Conservation (phyloP, 495 filamentous ascomycete species). For the Immersiella caudata region DNA sequence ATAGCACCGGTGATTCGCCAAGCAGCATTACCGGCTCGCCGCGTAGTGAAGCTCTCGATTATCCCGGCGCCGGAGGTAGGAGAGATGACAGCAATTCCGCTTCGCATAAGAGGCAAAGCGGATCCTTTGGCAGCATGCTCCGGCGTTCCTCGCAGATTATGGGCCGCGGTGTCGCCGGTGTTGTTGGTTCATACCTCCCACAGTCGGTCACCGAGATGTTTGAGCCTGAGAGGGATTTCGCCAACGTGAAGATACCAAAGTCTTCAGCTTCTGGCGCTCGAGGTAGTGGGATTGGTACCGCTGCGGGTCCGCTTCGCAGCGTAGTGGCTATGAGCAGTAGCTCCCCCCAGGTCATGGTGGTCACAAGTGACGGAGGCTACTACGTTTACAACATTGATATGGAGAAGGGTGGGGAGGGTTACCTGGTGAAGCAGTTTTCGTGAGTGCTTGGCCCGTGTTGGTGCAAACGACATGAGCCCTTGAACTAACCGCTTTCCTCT, state of each 20-base stretch:
- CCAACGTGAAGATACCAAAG: constrained; percentile 92
- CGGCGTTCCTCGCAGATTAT: constrained; percentile 96
- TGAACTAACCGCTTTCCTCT: constrained; percentile 18
- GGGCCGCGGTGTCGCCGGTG: constrained; percentile 84
- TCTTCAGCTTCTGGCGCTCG: constrained; percentile 38
- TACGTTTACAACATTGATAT: constrained; percentile 95
- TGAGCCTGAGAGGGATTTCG: constrained; percentile 94
- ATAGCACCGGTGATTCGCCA: constrained; percentile 51
- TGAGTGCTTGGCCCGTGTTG: constrained; percentile 46
- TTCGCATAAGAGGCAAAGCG: constrained; percentile 53
- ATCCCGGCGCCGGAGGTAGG: constrained; percentile 33
- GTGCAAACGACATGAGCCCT: neutral
- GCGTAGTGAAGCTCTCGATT: constrained; percentile 44
- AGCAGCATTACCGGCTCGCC: constrained; percentile 48
- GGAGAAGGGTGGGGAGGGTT: constrained; percentile 93
- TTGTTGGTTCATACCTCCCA: constrained; percentile 88
- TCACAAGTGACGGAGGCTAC: constrained; percentile 92
- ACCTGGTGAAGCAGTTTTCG: constrained; percentile 86
- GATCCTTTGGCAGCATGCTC: constrained; percentile 82
- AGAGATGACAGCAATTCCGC: constrained; percentile 22
- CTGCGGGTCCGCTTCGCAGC: constrained; percentile 58
- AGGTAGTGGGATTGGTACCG: constrained; percentile 34
- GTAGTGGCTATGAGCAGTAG: constrained; percentile 95
- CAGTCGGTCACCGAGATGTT: constrained; percentile 94
- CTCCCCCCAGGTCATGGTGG: constrained; percentile 95